Conservation (phyloP, 208 protist genomes). For the Leishmania braziliensis region DNA sequence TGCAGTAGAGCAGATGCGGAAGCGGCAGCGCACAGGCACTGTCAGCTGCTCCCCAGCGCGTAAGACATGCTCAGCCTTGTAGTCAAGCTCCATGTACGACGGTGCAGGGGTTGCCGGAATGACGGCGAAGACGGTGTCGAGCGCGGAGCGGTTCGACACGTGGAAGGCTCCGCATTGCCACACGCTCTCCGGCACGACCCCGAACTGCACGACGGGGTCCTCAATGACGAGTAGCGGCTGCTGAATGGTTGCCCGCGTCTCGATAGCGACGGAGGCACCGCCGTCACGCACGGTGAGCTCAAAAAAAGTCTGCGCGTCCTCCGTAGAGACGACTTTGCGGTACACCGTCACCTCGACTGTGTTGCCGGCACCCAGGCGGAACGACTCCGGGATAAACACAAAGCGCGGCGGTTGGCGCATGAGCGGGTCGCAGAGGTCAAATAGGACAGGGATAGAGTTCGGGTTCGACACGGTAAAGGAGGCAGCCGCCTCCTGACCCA, state of each 20-base stretch:
- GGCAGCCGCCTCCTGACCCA: constrained; percentile 63
- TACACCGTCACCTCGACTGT: constrained; percentile 91
- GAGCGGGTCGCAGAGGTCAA: constrained; percentile 77
- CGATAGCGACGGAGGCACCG: constrained; percentile 72
- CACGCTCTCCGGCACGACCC: constrained; percentile 67
- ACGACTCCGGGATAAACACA: constrained; percentile 77
- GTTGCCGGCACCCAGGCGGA: constrained; percentile 72
- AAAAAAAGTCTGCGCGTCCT: constrained; percentile 89
- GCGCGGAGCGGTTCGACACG: constrained; percentile 73
- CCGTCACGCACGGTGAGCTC: constrained; percentile 82
- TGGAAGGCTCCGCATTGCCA: constrained; percentile 67
- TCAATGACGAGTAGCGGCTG: constrained; percentile 60
- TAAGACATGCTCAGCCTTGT: constrained; percentile 40
- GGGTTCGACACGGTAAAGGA: constrained; percentile 90
- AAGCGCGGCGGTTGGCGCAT: constrained; percentile 81
- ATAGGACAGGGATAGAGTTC: constrained; percentile 79
- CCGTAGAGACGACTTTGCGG: constrained; percentile 71
- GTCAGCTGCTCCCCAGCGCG: constrained; percentile 59
- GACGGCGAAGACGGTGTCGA: constrained; percentile 81
- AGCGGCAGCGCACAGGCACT: constrained; percentile 68
- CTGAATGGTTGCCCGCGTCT: constrained; percentile 87
- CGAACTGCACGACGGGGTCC: constrained; percentile 68
- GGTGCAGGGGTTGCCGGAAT: constrained; percentile 41
- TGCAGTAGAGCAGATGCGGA: constrained; percentile 19
- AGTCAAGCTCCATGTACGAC: constrained; percentile 60